phyloP scores from a whole-genome alignment of 805 yeast species.

The Grigorovia humatica region DNA sequence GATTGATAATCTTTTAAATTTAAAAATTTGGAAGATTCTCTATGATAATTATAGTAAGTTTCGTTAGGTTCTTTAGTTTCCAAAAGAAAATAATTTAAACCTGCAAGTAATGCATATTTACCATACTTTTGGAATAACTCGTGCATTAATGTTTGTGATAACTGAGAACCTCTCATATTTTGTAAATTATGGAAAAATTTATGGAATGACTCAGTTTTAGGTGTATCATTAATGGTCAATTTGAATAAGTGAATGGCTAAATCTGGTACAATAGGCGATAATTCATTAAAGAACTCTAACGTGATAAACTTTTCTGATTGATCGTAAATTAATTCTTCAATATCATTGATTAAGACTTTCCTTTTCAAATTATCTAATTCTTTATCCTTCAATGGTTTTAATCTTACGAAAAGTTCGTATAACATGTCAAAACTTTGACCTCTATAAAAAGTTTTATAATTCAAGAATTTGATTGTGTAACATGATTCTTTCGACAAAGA shows the following conservation, averaged over 20 bases:
- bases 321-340: conserved; percentile 13
- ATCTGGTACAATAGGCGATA: conserved; percentile 12
- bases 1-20: conserved; percentile 19
- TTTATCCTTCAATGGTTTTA: conserved; percentile 18
- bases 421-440: conserved; percentile 81
- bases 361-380: conserved; percentile 14
- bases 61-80: conserved; percentile 10
- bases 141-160: conserved; percentile 14
- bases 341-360: conserved; percentile 13
- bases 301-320: conserved; percentile 17
- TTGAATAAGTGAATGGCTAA: conserved; percentile 11
- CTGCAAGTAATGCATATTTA: conserved; percentile 24
- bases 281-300: conserved; percentile 20
- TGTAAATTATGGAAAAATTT: conserved; percentile 14
- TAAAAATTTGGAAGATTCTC: conserved; percentile 22
- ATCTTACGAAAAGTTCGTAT: conserved; percentile 46
- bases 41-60: conserved; percentile 23
- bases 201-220: conserved; percentile 14
- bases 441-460: conserved; percentile 71
- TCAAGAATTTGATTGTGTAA: conserved; percentile 55
- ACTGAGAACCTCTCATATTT: conserved; percentile 5
- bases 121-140: conserved; percentile 20
- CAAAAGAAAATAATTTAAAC: conserved; percentile 22
- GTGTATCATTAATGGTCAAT: conserved; percentile 14
- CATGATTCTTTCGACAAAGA: conserved; percentile 37